A percentile compares a stretch with the other conserved stretches of the same genome.
Conservation (phyloP, 1,284 basidiomycete species). For the Pterulicium gracile region DNA sequence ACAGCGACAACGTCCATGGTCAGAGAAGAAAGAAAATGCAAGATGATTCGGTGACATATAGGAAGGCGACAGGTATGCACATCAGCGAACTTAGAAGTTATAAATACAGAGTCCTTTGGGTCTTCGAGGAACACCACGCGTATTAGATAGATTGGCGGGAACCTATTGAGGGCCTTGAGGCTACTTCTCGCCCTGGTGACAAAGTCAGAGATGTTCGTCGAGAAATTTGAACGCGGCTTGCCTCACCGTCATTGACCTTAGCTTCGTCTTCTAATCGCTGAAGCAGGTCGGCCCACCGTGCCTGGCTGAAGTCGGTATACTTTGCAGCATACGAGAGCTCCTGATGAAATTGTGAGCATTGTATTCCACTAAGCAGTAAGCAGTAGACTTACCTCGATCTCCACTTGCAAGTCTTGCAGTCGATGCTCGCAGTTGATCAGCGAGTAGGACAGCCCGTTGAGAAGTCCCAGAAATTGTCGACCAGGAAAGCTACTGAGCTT, state of each 20-base stretch:
- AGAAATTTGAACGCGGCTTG: background rate
- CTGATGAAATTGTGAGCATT: background rate
- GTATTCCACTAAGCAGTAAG: background rate
- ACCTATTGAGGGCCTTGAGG: background rate
- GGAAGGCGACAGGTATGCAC: too few species aligned
- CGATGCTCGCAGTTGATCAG: background rate
- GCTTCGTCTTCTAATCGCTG: background rate
- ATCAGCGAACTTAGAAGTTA: too few species aligned
- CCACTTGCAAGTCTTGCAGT: background rate
- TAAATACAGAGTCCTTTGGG: too few species aligned
- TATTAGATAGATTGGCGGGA: background rate
- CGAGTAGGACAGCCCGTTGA: constrained; percentile 1
- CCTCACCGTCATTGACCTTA: background rate
- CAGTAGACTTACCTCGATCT: background rate
- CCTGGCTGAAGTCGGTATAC: constrained; percentile 1
- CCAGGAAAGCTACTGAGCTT: background rate
- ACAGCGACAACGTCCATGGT: too few species aligned
- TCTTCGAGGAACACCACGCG: too few species aligned
- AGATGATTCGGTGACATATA: too few species aligned
- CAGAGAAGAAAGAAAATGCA: too few species aligned
- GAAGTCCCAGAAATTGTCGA: background rate
- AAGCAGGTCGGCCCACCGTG: background rate
- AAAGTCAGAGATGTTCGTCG: background rate
- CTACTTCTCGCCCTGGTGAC: background rate
- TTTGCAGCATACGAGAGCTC: background rate